These are phyloP conservation scores for Blastocystis sp. DNA, from an alignment of 352 stramenopile species.

Conservation along the genomic window DNA sequence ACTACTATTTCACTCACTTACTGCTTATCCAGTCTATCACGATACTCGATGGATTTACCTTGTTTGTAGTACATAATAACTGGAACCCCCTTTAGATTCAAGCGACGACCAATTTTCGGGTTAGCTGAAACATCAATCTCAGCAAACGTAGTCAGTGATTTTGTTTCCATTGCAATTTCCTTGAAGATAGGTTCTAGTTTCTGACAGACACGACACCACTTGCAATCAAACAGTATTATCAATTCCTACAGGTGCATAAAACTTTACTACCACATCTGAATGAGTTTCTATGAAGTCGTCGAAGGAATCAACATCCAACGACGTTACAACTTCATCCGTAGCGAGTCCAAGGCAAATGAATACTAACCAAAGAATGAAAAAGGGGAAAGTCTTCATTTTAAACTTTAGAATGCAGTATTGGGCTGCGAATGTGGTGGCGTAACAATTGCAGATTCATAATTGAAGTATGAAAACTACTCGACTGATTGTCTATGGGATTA, in stretches of 20 bases:
- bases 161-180: neutral
- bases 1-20: neutral
- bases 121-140: constrained; percentile 38
- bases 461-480: neutral
- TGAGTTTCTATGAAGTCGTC: constrained; percentile 14
- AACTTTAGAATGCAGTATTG: too few relatives aligned
- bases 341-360: too few relatives aligned
- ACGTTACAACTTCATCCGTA: neutral
- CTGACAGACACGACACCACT: constrained; percentile 28
- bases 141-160: neutral
- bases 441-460: neutral
- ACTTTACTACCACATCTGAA: constrained; percentile 34
- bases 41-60: neutral
- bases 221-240: neutral
- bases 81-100: constrained; percentile 30
- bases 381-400: neutral
- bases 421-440: too few relatives aligned
- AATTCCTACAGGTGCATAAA: neutral
- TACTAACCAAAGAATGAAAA: neutral
- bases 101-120: constrained; percentile 7
- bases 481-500: neutral
- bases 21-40: neutral
- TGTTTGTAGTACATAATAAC: constrained; percentile 49
- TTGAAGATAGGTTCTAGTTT: neutral
- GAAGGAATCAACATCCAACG: constrained; percentile 37